A percentile compares a stretch with the other conserved stretches of the same genome.
phyloP scores from a whole-genome alignment of 345 rosid species.

The Eucalyptus tenuipes region DNA sequence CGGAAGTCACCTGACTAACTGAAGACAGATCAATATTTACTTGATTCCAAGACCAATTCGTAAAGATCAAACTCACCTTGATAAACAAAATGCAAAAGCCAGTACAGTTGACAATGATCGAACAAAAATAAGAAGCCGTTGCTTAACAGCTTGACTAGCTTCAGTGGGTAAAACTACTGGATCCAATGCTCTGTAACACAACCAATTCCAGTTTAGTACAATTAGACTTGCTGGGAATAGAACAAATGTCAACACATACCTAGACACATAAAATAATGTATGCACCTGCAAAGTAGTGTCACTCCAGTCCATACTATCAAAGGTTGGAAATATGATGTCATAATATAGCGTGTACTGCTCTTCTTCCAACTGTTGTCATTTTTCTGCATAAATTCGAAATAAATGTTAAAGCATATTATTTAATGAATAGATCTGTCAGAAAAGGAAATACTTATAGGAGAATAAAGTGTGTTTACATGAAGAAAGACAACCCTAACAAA shows the following conservation, averaged over 20 bases:
- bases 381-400: slow-evolving; percentile 22
- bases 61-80: slow-evolving; percentile 43
- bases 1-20: background rate
- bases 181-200: slow-evolving; percentile 58
- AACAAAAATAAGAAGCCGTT: slow-evolving; percentile 64
- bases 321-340: slow-evolving; percentile 77
- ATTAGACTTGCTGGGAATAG: background rate
- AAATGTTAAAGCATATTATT: background rate
- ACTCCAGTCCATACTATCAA: slow-evolving; percentile 80
- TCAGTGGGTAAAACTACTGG: slow-evolving; percentile 67
- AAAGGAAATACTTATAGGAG: background rate
- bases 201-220: background rate
- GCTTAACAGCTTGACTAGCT: slow-evolving; percentile 75
- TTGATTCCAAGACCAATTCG: background rate
- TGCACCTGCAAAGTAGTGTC: slow-evolving; percentile 72
- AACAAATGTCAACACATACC: background rate
- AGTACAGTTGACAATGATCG: slow-evolving; percentile 63
- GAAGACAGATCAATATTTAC: background rate
- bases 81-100: slow-evolving; percentile 77
- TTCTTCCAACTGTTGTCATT: slow-evolving; percentile 58
- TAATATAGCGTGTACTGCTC: slow-evolving; percentile 35
- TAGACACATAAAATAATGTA: background rate
- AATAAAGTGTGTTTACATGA: slow-evolving; percentile 20
- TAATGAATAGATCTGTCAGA: background rate
- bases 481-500: slow-evolving; percentile 38